These are phyloP conservation scores for Sporothrix sp. DNA, from an alignment of 2,329 filamentous ascomycete species.

Conservation along the genomic window DNA sequence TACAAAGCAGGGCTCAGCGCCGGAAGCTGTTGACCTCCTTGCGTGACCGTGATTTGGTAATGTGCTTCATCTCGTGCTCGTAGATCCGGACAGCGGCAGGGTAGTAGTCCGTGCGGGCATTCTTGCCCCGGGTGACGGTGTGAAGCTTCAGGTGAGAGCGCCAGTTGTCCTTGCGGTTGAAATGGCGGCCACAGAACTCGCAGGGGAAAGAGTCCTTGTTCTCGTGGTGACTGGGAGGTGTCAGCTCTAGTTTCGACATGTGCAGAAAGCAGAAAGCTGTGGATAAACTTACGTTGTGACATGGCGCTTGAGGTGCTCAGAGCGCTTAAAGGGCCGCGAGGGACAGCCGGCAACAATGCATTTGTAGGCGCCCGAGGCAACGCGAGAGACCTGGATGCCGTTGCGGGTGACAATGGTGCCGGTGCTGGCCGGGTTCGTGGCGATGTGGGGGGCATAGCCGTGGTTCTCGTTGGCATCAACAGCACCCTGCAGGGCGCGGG, in stretches of 20 bases:
- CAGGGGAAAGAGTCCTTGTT: constrained; percentile 27
- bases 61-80: constrained; percentile 18
- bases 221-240: constrained; percentile 18
- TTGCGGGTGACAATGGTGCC: constrained; percentile 15
- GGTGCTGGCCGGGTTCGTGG: neutral
- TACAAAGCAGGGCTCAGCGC: neutral
- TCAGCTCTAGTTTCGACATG: neutral
- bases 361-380: constrained; percentile 25
- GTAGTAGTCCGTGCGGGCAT: constrained; percentile 25
- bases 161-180: constrained; percentile 33
- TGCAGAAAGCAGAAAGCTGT: neutral
- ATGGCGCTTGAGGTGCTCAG: constrained; percentile 48
- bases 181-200: constrained; percentile 31
- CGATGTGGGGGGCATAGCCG: constrained; percentile 1
- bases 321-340: constrained; percentile 39
- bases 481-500: constrained; percentile 11
- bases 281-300: constrained; percentile 36
- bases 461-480: constrained; percentile 4
- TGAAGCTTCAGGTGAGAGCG: constrained; percentile 31
- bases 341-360: constrained; percentile 38
- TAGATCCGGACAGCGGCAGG: constrained; percentile 22
- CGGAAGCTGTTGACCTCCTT: constrained; percentile 10
- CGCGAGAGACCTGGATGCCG: constrained; percentile 20
- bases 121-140: constrained; percentile 23
- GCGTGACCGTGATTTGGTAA: constrained; percentile 16